Conservation (phyloP, 1,139 yeast genomes). For the Magnusiomyces magnusii region DNA sequence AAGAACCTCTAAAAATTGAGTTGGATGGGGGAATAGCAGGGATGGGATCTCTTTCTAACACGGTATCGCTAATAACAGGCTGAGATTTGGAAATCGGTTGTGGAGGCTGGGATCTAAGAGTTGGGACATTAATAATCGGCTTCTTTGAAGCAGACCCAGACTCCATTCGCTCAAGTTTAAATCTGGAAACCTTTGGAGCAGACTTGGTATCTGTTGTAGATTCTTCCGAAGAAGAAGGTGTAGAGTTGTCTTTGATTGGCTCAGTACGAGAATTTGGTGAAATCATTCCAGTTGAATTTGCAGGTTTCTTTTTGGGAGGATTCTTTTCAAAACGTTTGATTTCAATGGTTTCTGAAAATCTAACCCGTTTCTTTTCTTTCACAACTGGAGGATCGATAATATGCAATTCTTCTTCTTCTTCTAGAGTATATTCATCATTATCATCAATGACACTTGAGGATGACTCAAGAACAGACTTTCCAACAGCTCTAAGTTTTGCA, state of each 20-base stretch:
- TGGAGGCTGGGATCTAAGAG: not conserved
- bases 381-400: not conserved
- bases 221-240: not conserved
- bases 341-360: constrained; percentile 31
- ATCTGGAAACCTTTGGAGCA: constrained; percentile 28
- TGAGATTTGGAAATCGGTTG: not conserved
- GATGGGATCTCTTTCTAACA: not conserved
- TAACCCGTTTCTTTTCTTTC: constrained; percentile 23
- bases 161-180: constrained; percentile 26
- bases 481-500: not conserved
- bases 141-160: not conserved
- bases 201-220: not conserved
- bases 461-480: not conserved
- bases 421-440: not conserved
- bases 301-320: constrained; percentile 9
- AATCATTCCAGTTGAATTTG: constrained; percentile 6
- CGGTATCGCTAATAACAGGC: not conserved
- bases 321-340: constrained; percentile 30
- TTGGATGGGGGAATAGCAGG: not conserved
- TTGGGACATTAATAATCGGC: not conserved
- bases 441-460: not conserved
- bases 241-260: not conserved
- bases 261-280: constrained; percentile 1
- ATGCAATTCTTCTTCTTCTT: not conserved
- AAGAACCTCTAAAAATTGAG: not conserved